These are phyloP conservation scores for Schwanniomyces sp. DNA, from an alignment of 805 yeast genomes.

Conservation along the genomic window DNA sequence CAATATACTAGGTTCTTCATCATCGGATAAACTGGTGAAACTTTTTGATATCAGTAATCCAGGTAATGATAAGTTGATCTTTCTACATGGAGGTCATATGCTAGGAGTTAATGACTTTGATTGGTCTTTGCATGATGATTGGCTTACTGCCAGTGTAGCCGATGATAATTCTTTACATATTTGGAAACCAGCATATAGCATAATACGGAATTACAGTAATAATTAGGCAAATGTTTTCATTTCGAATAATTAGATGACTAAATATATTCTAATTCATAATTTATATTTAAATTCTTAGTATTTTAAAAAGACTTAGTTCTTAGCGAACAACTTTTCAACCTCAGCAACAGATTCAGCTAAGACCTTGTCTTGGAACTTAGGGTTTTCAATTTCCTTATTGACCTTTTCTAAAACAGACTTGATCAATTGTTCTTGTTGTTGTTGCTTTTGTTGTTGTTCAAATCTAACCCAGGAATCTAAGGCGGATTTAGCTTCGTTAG, in stretches of 20 bases:
- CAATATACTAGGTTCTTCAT: slow-evolving; percentile 61
- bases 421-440: slow-evolving; percentile 91
- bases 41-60: slow-evolving; percentile 52
- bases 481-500: slow-evolving; percentile 88
- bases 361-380: slow-evolving; percentile 91
- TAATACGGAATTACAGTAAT: slow-evolving; percentile 10
- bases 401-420: slow-evolving; percentile 85
- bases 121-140: slow-evolving; percentile 75
- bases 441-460: slow-evolving; percentile 94
- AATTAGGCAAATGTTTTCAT: slow-evolving; percentile 2
- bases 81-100: slow-evolving; percentile 84
- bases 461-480: slow-evolving; percentile 99
- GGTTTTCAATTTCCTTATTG: slow-evolving; percentile 76
- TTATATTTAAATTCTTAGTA: slow-evolving; percentile 5
- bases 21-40: slow-evolving; percentile 63
- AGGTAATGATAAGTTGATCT: slow-evolving; percentile 36
- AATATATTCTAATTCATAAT: slow-evolving; percentile 10
- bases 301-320: slow-evolving; percentile 23
- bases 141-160: slow-evolving; percentile 73
- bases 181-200: slow-evolving; percentile 63
- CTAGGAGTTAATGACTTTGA: slow-evolving; percentile 80
- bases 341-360: slow-evolving; percentile 91
- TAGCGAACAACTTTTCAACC: slow-evolving; percentile 79
- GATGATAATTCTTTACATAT: slow-evolving; percentile 87
- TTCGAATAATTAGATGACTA: not conserved